Conservation (phyloP, 1,284 basidiomycete species). For the Trichosporon coremiiforme region DNA sequence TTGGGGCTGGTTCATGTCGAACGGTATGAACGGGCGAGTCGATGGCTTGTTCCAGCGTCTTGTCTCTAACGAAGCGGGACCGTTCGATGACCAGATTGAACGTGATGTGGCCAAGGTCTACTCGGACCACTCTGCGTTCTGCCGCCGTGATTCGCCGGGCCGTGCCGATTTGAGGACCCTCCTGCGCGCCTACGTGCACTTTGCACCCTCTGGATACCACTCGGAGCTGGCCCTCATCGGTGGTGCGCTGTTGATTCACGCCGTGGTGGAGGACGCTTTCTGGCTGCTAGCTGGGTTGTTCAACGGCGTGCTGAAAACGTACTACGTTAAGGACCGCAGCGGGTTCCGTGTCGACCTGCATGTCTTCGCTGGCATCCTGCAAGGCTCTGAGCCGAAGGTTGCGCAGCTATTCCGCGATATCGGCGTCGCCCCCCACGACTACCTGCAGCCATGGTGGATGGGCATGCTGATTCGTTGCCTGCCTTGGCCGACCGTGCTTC, state of each 20-base stretch:
- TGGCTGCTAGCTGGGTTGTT: conserved; percentile 75
- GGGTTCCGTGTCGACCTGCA: conserved; percentile 79
- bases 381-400: conserved; percentile 66
- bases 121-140: conserved; percentile 51
- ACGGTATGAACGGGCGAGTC: conserved; percentile 69
- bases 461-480: conserved; percentile 72
- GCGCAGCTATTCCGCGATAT: conserved; percentile 63
- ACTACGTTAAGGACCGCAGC: conserved; percentile 70
- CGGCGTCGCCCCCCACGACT: conserved; percentile 58
- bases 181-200: conserved; percentile 49
- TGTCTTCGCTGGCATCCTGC: conserved; percentile 73
- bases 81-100: conserved; percentile 64
- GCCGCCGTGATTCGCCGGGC: conserved; percentile 40
- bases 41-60: conserved; percentile 72
- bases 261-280: conserved; percentile 88
- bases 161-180: conserved; percentile 50
- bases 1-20: conserved; percentile 74
- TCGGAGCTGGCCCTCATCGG: conserved; percentile 68
- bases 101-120: conserved; percentile 61
- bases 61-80: conserved; percentile 63
- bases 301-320: conserved; percentile 69
- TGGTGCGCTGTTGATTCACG: conserved; percentile 75
- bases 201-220: conserved; percentile 69
- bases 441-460: conserved; percentile 49
- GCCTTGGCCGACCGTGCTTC: conserved; percentile 72